phyloP scores from a whole-genome alignment of 441 rosid genomes.

The Eutrema salsugineum region DNA sequence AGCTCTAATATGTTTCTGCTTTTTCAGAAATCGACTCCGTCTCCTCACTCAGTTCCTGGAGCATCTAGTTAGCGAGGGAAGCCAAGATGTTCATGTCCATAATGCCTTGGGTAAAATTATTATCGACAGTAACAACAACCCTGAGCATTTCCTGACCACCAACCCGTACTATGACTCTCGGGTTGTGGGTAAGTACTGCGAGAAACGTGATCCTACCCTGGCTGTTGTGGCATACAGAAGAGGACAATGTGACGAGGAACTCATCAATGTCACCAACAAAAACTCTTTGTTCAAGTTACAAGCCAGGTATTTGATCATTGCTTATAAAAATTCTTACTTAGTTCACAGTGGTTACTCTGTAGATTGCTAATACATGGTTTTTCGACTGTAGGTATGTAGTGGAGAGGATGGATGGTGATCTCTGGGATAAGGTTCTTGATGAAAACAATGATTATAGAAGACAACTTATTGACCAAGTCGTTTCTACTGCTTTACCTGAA shows the following conservation, averaged over 20 bases:
- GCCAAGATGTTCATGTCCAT: constrained; percentile 99
- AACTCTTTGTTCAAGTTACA: constrained; percentile 96
- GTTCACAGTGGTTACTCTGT: constrained; percentile 1
- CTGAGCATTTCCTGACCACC: constrained; percentile 98
- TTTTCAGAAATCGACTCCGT: constrained; percentile 93
- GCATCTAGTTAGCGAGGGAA: constrained; percentile 99
- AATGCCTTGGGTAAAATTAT: constrained; percentile 99
- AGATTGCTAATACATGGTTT: constrained; percentile 6
- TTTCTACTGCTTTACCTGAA: constrained; percentile 99
- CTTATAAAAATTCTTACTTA: not conserved
- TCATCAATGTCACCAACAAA: constrained; percentile 92
- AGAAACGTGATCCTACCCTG: constrained; percentile 99
- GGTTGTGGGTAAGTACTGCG: constrained; percentile 99
- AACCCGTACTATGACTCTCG: constrained; percentile 97
- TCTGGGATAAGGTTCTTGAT: constrained; percentile 96
- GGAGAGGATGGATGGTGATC: constrained; percentile 97
- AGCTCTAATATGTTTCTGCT: constrained; percentile 21
- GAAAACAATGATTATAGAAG: constrained; percentile 91
- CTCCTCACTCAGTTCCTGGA: constrained; percentile 99
- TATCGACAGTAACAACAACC: constrained; percentile 97
- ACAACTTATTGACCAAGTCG: constrained; percentile 99
- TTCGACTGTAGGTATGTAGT: constrained; percentile 81
- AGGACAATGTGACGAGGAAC: constrained; percentile 99
- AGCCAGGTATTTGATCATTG: constrained; percentile 70
- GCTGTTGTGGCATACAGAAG: constrained; percentile 98